These are phyloP conservation scores for Chaetomium globosum DNA, from an alignment of 2,329 filamentous ascomycete species.

Conservation along the genomic window DNA sequence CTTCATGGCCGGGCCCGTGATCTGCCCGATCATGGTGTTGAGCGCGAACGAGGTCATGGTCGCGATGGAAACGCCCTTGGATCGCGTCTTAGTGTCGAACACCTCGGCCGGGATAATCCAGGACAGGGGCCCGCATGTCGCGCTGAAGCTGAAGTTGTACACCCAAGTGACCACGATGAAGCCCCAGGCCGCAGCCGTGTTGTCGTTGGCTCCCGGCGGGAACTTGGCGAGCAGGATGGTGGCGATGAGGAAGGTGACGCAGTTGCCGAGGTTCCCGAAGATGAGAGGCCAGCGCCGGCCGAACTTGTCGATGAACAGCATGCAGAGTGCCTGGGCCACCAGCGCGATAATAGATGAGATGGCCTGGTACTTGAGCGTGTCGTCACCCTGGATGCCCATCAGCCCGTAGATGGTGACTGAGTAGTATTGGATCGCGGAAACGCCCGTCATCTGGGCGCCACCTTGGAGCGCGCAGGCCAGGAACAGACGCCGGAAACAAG, in stretches of 20 bases:
- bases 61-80: slow-evolving; percentile 74
- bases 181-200: slow-evolving; percentile 43
- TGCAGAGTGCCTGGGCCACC: slow-evolving; percentile 68
- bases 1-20: slow-evolving; percentile 52
- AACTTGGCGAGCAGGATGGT: slow-evolving; percentile 58
- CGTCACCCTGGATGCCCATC: slow-evolving; percentile 66
- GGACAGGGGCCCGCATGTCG: slow-evolving; percentile 57
- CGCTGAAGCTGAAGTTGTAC: slow-evolving; percentile 70
- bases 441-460: slow-evolving; percentile 75
- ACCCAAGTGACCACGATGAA: slow-evolving; percentile 79
- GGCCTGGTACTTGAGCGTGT: slow-evolving; percentile 74
- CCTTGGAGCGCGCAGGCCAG: slow-evolving; percentile 71
- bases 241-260: slow-evolving; percentile 67
- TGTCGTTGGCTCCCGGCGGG: slow-evolving; percentile 59
- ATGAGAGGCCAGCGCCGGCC: slow-evolving; percentile 76
- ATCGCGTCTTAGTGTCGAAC: slow-evolving; percentile 74
- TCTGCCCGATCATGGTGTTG: slow-evolving; percentile 29
- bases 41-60: slow-evolving; percentile 59
- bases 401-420: slow-evolving; percentile 67
- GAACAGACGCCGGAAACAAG: slow-evolving; percentile 71
- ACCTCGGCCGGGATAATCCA: slow-evolving; percentile 68
- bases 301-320: slow-evolving; percentile 68
- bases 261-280: slow-evolving; percentile 56
- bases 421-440: slow-evolving; percentile 75
- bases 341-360: slow-evolving; percentile 73